Base-by-base conservation (phyloP, 768 basidiomycete genomes). In the Mycena alexandri region DNA sequence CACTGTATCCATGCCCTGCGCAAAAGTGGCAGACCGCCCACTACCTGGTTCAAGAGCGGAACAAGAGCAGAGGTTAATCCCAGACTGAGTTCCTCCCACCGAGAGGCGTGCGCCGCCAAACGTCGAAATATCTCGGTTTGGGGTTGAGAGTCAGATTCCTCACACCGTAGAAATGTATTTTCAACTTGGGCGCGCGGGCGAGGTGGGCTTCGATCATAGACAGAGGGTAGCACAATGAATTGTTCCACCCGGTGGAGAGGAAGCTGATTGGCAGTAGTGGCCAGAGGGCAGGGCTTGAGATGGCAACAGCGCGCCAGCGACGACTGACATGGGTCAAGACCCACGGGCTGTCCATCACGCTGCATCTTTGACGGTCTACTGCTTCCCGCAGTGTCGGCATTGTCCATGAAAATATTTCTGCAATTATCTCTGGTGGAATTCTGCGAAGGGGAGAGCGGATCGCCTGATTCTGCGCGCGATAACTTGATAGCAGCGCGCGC, bases 201-300 rank as follows among this genome's bases (percentile, higher is more conserved):
- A 57, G 29, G 2, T 46, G 56, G 12, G 55, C 22, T 22, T 44
- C 55, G 19, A 44, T 3, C 25, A 57, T n/a, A 10, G 43, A 12
- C 19, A 57, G 10, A 5, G 38, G 38, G 38, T 38, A n/a, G n/a
- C n/a, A n/a, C n/a, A n/a, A n/a, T n/a, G n/a, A n/a, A n/a, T n/a
- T n/a, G n/a, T n/a, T n/a, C n/a, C n/a, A n/a, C n/a, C n/a, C n/a
- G n/a, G n/a, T n/a, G n/a, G n/a, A n/a, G n/a, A n/a, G n/a, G n/a
- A n/a, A n/a, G n/a, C n/a, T n/a, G 38, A 38, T 10, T 14, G 3
- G 11, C 36, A 34, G 17, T 19, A 19, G 22, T 34, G 53, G 41
- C 53, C 53, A 54, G 13, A 54, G 22, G 21, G 38, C 36, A 54
- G 53, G 53, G 12, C 21, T 54, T 9, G 53, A 54, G 5, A 34